phyloP scores from a whole-genome alignment of 352 stramenopile species.

The Globisporangium yorkense region DNA sequence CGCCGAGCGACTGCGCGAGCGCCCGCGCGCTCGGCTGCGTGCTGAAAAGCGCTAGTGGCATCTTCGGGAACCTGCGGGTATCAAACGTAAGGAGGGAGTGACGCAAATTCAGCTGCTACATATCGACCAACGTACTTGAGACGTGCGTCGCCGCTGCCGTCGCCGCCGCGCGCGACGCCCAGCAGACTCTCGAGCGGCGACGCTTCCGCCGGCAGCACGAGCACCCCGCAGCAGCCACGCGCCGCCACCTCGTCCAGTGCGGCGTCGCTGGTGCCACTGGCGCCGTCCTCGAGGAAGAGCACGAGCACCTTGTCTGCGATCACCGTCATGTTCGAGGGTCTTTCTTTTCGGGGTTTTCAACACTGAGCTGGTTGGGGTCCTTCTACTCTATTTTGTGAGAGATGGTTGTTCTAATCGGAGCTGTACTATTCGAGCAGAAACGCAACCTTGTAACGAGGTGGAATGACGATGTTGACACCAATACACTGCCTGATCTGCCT shows the following conservation, averaged over 20 bases:
- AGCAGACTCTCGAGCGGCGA: conserved; percentile 25
- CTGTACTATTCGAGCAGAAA: too few relatives aligned
- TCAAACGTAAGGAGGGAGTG: not conserved
- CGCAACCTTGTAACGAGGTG: too few relatives aligned
- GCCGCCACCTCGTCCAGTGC: conserved; percentile 38
- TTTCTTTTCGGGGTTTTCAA: too few relatives aligned
- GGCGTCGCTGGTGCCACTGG: not conserved
- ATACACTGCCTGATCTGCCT: too few relatives aligned
- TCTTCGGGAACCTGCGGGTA: conserved; percentile 39
- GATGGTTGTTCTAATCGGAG: too few relatives aligned
- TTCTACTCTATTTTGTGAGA: too few relatives aligned
- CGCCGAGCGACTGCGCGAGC: conserved; percentile 23
- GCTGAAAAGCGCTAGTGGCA: conserved; percentile 61
- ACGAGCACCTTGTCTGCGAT: conserved; percentile 51
- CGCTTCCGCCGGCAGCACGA: conserved; percentile 26
- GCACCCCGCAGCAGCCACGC: conserved; percentile 46
- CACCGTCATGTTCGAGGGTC: conserved; percentile 19
- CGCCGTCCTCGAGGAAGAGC: conserved; percentile 29
- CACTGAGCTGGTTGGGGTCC: too few relatives aligned
- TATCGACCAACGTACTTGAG: conserved; percentile 26
- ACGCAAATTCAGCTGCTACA: not conserved
- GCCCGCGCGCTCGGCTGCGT: conserved; percentile 24
- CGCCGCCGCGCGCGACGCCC: conserved; percentile 21
- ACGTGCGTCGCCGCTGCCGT: not conserved
- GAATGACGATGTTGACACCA: too few relatives aligned